These are phyloP conservation scores for Achlya hypogyna DNA, from an alignment of 352 stramenopile genomes.

Conservation along the genomic window DNA sequence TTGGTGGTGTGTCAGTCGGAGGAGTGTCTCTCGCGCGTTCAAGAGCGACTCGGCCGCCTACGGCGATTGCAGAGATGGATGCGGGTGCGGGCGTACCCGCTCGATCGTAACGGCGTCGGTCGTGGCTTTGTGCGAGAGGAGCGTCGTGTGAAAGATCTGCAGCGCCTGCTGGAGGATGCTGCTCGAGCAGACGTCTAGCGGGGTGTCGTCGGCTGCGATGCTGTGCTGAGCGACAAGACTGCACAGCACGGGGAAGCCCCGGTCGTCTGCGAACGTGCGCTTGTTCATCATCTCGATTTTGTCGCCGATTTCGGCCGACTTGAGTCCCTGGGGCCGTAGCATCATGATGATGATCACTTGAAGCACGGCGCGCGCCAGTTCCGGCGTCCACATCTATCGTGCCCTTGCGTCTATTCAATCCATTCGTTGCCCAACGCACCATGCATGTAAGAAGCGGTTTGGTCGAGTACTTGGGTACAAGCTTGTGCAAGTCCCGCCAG, in stretches of 20 bases:
- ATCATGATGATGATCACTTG: slow-evolving; percentile 56
- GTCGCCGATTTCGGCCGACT: slow-evolving; percentile 51
- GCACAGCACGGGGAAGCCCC: slow-evolving; percentile 57
- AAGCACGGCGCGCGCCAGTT: slow-evolving; percentile 42
- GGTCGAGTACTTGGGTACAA: slow-evolving; percentile 73
- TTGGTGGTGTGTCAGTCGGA: slow-evolving; percentile 56
- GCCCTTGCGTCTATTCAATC: not conserved
- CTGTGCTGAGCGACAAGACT: slow-evolving; percentile 62
- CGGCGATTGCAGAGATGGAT: not conserved
- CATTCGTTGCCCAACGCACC: slow-evolving; percentile 20
- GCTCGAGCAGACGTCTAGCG: slow-evolving; percentile 1
- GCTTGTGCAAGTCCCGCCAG: slow-evolving; percentile 71
- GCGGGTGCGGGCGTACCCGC: slow-evolving; percentile 22
- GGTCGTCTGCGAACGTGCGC: slow-evolving; percentile 62
- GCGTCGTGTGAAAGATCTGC: slow-evolving; percentile 53
- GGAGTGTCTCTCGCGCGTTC: slow-evolving; percentile 51
- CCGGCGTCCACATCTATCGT: slow-evolving; percentile 39
- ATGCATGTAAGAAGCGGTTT: slow-evolving; percentile 73
- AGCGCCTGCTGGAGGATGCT: slow-evolving; percentile 41
- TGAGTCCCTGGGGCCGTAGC: slow-evolving; percentile 37
- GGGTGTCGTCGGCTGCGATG: not conserved
- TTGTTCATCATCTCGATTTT: slow-evolving; percentile 67
- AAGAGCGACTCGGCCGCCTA: slow-evolving; percentile 50
- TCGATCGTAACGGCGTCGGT: slow-evolving; percentile 46
- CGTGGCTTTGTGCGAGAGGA: slow-evolving; percentile 40